A percentile compares a stretch with the other conserved stretches of the same genome.
Conservation (phyloP, 129 eudicot species). For the Flaveria brownii region DNA sequence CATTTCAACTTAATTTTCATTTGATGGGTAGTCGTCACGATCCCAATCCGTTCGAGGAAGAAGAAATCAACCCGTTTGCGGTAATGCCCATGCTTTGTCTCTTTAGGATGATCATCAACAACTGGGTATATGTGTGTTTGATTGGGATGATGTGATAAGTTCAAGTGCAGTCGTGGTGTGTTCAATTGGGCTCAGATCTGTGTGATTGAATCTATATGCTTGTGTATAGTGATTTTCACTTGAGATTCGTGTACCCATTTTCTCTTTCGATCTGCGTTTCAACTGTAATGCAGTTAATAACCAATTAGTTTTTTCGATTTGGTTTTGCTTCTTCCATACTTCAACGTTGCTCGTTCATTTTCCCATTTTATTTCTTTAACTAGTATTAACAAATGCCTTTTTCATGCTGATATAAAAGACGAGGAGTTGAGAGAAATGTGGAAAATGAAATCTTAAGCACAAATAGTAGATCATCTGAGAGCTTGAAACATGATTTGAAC, state of each 20-base stretch:
- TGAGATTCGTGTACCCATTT: neutral
- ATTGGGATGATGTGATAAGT: conserved; percentile 7
- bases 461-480: neutral
- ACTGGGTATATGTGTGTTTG: neutral
- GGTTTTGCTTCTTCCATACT: neutral
- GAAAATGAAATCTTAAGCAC: neutral
- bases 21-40: conserved; percentile 68
- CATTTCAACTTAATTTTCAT: neutral
- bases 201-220: neutral
- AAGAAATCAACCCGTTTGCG: conserved; percentile 86
- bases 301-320: too few species aligned
- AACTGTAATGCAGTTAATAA: neutral
- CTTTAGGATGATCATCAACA: neutral
- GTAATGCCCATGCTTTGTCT: conserved; percentile 37
- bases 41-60: conserved; percentile 81
- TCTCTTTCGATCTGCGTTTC: neutral
- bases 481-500: conserved; percentile 46
- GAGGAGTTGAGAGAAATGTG: neutral
- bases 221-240: conserved; percentile 3
- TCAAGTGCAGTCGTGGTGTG: neutral
- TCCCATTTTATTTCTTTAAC: neutral
- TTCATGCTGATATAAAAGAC: neutral
- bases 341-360: neutral
- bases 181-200: conserved; percentile 27
- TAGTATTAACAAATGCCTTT: neutral